Evolutionary conservation across 805 yeast genomes (phyloP), one percentile per base, ranked within the genome.

Genomic region (Saccharomycopsis sp.): DNA sequence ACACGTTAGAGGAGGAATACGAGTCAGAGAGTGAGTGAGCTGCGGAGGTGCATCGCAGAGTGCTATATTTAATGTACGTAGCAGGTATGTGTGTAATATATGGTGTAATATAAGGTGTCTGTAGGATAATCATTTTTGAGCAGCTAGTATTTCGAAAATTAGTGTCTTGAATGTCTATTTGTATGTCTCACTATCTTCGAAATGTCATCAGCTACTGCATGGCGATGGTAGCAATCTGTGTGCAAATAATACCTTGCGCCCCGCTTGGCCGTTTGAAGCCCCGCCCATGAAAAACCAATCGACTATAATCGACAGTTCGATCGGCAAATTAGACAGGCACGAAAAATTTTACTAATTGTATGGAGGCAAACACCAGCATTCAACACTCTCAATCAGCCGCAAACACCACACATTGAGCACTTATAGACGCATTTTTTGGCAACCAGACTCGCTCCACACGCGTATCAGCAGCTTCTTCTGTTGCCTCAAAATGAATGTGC

Each of bases 1-100:
- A 89, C 65, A 83, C 91, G 1, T 75, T 88, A 59, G 91, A 88
- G 65, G 94, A 84, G 54, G 80, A 76, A 70, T 82, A 78, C 50
- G 79, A 79, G 69, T 74, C 65, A 63, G 55, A 54, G 9, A 51
- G 59, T 29, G 59, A 57, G 2, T 52, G 14, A 52, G n/a, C n/a
- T n/a, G n/a, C n/a, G n/a, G n/a, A n/a, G n/a, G n/a, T n/a, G n/a
- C n/a, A n/a, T n/a, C n/a, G n/a, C n/a, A n/a, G n/a, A n/a, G n/a
- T n/a, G n/a, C n/a, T n/a, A n/a, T n/a, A n/a, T n/a, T n/a, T n/a
- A n/a, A n/a, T 29, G 37, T 29, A 29, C 12, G 12, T 12, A 29
- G 37, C 37, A 7, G 12, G 37, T 29, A 29, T 29, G 37, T n/a
- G n/a, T 29, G 37, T 29, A 29, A 29, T 29, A 29, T 29, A 29